Percentiles rank a stretch among this genome's conserved stretches.
Conservation (phyloP, 345 rosid genomes). For the Nephelium lappaceum region DNA sequence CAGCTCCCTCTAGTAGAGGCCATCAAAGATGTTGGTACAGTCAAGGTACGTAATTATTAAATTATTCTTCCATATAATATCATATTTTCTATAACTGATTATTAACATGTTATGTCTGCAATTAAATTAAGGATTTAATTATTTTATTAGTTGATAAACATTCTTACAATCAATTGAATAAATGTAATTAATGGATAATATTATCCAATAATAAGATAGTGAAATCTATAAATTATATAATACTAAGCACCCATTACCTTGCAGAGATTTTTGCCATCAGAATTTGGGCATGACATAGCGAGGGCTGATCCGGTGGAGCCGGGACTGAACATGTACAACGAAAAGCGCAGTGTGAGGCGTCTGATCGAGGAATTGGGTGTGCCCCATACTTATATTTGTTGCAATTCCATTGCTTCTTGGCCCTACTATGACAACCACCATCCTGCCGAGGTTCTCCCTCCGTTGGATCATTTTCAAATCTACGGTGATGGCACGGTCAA, state of each 20-base stretch:
- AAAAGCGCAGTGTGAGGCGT: conserved; percentile 53
- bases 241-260: background rate
- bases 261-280: conserved; percentile 77
- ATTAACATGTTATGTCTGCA: no score
- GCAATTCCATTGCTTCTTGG: conserved; percentile 84
- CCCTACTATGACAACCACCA: conserved; percentile 67
- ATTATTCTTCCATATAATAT: no score
- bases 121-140: no score
- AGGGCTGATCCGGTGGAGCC: conserved; percentile 72
- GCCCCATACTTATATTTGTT: conserved; percentile 67
- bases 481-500: conserved; percentile 71
- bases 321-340: conserved; percentile 50
- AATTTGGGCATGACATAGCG: conserved; percentile 74
- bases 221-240: no score
- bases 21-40: conserved; percentile 52
- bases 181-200: no score
- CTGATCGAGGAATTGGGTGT: conserved; percentile 40
- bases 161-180: no score
- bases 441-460: conserved; percentile 64
- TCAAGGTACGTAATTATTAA: conserved; percentile 44
- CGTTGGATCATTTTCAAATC: conserved; percentile 61
- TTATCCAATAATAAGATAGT: no score
- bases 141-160: no score
- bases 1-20: conserved; percentile 54
- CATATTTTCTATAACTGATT: no score